Conservation (phyloP, 2,329 filamentous ascomycete species). For the Tolypocladium guangdongense region DNA sequence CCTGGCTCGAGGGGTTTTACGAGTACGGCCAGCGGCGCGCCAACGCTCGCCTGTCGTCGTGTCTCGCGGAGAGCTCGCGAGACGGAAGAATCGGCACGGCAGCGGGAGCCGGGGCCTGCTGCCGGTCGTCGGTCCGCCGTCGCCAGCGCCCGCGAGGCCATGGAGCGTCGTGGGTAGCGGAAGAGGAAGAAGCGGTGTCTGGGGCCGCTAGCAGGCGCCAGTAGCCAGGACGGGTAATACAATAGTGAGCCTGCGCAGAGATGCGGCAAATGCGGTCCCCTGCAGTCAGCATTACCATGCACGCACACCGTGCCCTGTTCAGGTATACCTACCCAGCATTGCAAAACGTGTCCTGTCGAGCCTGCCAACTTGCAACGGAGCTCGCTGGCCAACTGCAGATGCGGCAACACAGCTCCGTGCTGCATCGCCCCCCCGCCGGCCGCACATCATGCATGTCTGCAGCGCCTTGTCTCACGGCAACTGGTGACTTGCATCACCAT, state of each 20-base stretch:
- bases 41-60: background rate
- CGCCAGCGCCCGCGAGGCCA: background rate
- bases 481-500: background rate
- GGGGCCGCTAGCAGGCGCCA: background rate
- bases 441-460: too few species aligned
- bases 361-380: background rate
- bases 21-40: background rate
- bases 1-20: background rate
- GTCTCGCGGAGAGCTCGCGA: background rate
- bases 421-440: background rate
- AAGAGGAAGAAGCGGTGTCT: background rate
- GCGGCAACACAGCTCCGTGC: background rate
- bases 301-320: background rate
- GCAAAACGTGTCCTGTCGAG: background rate
- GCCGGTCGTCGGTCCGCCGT: background rate
- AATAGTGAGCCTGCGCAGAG: background rate
- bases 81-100: constrained; percentile 3
- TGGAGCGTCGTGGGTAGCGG: background rate
- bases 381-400: background rate
- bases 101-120: background rate
- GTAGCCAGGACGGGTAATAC: background rate
- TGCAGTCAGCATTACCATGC: background rate
- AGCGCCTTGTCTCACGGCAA: background rate
- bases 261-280: too few species aligned
- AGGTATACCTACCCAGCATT: too few species aligned